Percentiles rank a stretch among this genome's conserved stretches.
Conservation (phyloP, 1,284 basidiomycete genomes). For the Leucoagaricus sp. region DNA sequence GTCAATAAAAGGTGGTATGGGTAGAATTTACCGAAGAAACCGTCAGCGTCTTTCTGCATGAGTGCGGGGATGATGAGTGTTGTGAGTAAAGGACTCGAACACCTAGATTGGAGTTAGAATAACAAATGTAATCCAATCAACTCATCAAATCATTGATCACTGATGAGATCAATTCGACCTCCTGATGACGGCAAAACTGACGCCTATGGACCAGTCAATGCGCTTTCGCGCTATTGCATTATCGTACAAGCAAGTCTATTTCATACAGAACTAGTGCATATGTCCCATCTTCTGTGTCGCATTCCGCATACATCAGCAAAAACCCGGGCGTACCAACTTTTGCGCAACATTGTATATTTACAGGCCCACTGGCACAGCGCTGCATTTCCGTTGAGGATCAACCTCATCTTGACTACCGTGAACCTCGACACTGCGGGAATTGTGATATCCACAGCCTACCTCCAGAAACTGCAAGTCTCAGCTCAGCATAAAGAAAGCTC, state of each 20-base stretch:
- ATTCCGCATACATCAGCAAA: background rate
- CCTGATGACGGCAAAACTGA: background rate
- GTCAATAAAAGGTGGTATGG: background rate
- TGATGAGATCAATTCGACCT: too few species aligned
- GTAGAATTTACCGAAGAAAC: conserved; percentile 63
- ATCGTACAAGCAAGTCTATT: conserved; percentile 14
- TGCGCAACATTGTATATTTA: too few species aligned
- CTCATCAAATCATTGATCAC: background rate
- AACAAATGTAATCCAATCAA: background rate
- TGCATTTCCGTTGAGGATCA: too few species aligned
- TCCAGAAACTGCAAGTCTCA: too few species aligned
- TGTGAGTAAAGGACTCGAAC: background rate
- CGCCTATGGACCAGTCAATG: conserved; percentile 8
- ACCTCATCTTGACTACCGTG: too few species aligned
- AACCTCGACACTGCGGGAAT: too few species aligned
- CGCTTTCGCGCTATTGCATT: conserved; percentile 8
- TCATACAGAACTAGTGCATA: conserved; percentile 16
- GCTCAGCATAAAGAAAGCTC: too few species aligned
- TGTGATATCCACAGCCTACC: too few species aligned
- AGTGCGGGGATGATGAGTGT: background rate
- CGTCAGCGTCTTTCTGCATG: conserved; percentile 74
- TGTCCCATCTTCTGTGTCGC: conserved; percentile 16
- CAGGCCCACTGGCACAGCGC: too few species aligned
- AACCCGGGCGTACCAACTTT: too few species aligned
- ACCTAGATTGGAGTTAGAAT: background rate